Base-by-base conservation (phyloP, 495 filamentous ascomycete species). In the Evansstolkia leycettana region DNA sequence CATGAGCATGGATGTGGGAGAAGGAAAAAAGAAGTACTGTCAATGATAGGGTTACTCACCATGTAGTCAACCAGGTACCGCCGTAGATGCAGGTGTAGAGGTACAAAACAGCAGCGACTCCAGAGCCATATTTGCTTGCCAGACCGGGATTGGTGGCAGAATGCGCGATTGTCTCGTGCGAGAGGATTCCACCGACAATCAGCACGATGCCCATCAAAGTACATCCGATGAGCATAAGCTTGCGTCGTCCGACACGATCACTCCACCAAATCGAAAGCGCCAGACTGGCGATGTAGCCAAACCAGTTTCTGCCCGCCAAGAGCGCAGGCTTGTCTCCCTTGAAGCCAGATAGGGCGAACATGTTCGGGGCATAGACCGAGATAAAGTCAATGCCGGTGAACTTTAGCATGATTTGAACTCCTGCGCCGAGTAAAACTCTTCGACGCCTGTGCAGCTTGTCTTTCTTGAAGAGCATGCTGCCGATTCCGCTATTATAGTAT, bases 331-430 rank as follows among this genome's bases (percentile, higher is more conserved):
- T 55, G 25, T 58, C 49, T 15, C 54, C 31, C 11, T 43, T 39
- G 23, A 46, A 57, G 15, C 56, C 52, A 27, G 54, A 44, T n/a
- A 51, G 33, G 5, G 47, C 34, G 40, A 60, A 60, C 30, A 60
- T 36, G 23, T 58, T 37, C 28, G 50, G 34, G 15, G 51, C 45
- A 42, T 56, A 52, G 10, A 52, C 44, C 0, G 47, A 42, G 14
- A 64, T 62, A 26, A 64, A 56, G 32, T 51, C 51, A 13, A 55
- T 58, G 7, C 60, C 60, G n/a, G 57, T 59, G 7, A 60, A 37
- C 33, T 64, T 61, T 28, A 59, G 62, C 60, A 66, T 66, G 31
- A 66, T 55, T 24, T 69, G 65, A 2, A 67, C 52, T 45, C 56
- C 61, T 11, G 61, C 42, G 7, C 60, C 65, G 6, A 72, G 51